These are phyloP conservation scores for Suillus brevipes DNA, from an alignment of 768 basidiomycete genomes.

Conservation along the genomic window DNA sequence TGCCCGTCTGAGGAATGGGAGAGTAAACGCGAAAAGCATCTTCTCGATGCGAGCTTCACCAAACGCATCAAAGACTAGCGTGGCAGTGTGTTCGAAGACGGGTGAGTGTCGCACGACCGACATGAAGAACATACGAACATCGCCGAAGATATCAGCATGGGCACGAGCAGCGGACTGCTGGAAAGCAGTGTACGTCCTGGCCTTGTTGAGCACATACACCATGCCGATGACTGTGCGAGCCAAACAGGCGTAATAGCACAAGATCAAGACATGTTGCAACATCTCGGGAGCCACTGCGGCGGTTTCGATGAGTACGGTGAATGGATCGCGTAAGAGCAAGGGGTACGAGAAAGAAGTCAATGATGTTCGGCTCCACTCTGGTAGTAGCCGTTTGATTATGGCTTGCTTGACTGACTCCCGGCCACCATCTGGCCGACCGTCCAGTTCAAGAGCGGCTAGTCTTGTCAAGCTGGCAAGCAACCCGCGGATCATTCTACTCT, in stretches of 20 bases:
- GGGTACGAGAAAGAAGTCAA: slow-evolving; percentile 83
- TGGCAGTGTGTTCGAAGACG: slow-evolving; percentile 82
- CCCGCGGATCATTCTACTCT: slow-evolving; percentile 74
- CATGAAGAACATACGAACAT: slow-evolving; percentile 87
- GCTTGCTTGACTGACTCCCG: slow-evolving; percentile 77
- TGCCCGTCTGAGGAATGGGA: slow-evolving; percentile 89
- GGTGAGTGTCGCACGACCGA: slow-evolving; percentile 88
- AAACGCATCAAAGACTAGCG: slow-evolving; percentile 74
- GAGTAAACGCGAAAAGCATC: slow-evolving; percentile 81
- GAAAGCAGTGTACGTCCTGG: slow-evolving; percentile 51
- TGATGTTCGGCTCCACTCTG: slow-evolving; percentile 89
- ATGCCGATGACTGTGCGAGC: slow-evolving; percentile 85
- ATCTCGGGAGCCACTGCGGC: slow-evolving; percentile 90
- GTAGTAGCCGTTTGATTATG: slow-evolving; percentile 85
- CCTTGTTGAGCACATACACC: slow-evolving; percentile 78
- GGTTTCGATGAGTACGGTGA: slow-evolving; percentile 85
- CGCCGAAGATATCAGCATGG: slow-evolving; percentile 77
- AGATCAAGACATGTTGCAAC: slow-evolving; percentile 82
- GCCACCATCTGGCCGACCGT: slow-evolving; percentile 69
- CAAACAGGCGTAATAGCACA: slow-evolving; percentile 89
- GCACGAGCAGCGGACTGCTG: slow-evolving; percentile 43
- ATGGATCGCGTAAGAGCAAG: slow-evolving; percentile 85
- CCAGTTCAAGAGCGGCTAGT: slow-evolving; percentile 68
- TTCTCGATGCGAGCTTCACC: slow-evolving; percentile 86
- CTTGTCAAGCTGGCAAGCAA: slow-evolving; percentile 69